A percentile compares a stretch with the other conserved stretches of the same genome.
phyloP scores from a whole-genome alignment of 1,139 yeast genomes.

The Casaregolazyma suthepensis region DNA sequence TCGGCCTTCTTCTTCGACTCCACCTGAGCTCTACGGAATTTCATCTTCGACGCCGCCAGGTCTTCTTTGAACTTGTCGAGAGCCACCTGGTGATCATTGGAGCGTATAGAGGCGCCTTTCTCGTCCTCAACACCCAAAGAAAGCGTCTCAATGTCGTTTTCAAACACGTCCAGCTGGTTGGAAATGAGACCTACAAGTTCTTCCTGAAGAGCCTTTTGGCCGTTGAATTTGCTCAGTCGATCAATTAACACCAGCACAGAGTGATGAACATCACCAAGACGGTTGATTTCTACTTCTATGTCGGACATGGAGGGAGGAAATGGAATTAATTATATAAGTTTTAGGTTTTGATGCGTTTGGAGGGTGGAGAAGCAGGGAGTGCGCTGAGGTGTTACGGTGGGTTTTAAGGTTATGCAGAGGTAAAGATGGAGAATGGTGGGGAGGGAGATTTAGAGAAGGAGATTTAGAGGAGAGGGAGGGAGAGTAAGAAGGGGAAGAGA shows the following conservation, averaged over 20 bases:
- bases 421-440: no score
- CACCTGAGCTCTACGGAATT: constrained; percentile 29
- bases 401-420: no score
- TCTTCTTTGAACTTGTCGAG: constrained; percentile 26
- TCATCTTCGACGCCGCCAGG: constrained; percentile 18
- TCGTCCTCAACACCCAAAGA: constrained; percentile 18
- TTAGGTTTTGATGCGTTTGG: not conserved
- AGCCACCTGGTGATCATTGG: constrained; percentile 16
- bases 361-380: no score
- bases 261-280: constrained; percentile 18
- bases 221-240: constrained; percentile 18
- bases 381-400: no score
- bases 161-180: constrained; percentile 25
- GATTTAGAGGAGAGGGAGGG: no score
- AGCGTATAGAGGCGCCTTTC: not conserved
- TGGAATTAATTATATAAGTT: not conserved
- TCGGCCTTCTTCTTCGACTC: constrained; percentile 24
- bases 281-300: constrained; percentile 13
- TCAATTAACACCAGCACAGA: constrained; percentile 21
- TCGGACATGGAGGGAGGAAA: not conserved
- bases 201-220: constrained; percentile 20
- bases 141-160: constrained; percentile 21
- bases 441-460: no score
- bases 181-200: constrained; percentile 29
- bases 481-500: no score